These are phyloP conservation scores for Pachyrhizus erosus DNA, from an alignment of 306 rosid species.

Conservation along the genomic window DNA sequence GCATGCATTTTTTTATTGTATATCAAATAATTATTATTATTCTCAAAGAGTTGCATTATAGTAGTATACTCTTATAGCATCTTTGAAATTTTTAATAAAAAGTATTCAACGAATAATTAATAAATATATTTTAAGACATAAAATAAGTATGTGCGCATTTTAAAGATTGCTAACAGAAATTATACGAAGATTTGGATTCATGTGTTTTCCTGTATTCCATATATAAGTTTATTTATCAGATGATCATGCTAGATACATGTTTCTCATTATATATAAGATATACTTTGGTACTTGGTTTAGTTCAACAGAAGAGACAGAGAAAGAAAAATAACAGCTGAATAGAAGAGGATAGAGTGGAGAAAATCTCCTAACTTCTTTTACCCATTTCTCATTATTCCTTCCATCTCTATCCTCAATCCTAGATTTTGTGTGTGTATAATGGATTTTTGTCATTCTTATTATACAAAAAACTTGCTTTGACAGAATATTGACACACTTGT, in stretches of 20 bases:
- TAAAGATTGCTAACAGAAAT: too few species aligned
- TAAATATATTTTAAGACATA: too few species aligned
- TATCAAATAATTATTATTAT: not conserved
- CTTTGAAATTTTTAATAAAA: too few species aligned
- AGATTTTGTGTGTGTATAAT: not conserved
- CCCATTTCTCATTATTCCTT: not conserved
- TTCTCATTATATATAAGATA: not conserved
- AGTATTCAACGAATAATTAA: too few species aligned
- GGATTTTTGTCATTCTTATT: not conserved
- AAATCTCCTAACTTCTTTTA: not conserved
- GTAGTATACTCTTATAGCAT: too few species aligned
- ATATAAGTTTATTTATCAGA: not conserved
- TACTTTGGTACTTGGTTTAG: not conserved
- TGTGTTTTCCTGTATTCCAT: not conserved
- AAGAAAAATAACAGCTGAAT: not conserved
- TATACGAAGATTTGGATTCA: not conserved
- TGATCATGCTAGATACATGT: not conserved
- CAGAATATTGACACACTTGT: not conserved
- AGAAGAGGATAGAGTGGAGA: not conserved
- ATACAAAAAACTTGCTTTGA: not conserved
- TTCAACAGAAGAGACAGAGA: not conserved
- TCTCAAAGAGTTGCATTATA: not conserved
- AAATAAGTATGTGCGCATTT: too few species aligned
- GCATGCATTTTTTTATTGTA: not conserved
- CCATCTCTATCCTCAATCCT: not conserved